phyloP scores from a whole-genome alignment of 441 rosid genomes.

The Pelargonium citronellum region DNA sequence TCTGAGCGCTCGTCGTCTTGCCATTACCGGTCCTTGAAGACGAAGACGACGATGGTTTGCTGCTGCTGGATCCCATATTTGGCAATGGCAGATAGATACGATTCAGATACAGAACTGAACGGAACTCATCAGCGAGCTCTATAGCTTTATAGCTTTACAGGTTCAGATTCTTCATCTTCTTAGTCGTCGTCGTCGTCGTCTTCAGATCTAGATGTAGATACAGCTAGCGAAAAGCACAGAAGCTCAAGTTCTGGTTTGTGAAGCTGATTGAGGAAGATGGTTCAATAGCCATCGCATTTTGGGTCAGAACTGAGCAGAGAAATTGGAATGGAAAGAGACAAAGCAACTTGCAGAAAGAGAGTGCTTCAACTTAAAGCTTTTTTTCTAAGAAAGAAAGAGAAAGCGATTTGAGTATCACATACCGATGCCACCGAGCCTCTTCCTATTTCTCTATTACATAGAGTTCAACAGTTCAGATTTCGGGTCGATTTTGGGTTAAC shows the following conservation, averaged over 20 bases:
- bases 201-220: constrained; percentile 25
- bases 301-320: background rate
- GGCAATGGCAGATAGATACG: constrained; percentile 19
- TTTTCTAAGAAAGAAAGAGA: constrained; percentile 22
- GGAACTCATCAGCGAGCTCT: constrained; percentile 1
- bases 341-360: constrained; percentile 27
- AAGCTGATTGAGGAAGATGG: background rate
- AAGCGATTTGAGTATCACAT: constrained; percentile 12
- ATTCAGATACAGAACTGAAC: constrained; percentile 12
- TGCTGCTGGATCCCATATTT: constrained; percentile 78
- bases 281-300: background rate
- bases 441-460: no score
- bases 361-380: constrained; percentile 8
- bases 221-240: background rate
- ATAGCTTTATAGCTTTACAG: constrained; percentile 12
- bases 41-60: constrained; percentile 43
- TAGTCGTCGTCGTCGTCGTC: constrained; percentile 10
- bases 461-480: no score
- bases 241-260: constrained; percentile 2
- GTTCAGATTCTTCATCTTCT: background rate
- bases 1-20: constrained; percentile 22
- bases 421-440: no score
- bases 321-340: constrained; percentile 40
- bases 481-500: no score
- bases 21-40: constrained; percentile 18